phyloP scores from a whole-genome alignment of 2,329 filamentous ascomycete species.

The Periconia digitata region DNA sequence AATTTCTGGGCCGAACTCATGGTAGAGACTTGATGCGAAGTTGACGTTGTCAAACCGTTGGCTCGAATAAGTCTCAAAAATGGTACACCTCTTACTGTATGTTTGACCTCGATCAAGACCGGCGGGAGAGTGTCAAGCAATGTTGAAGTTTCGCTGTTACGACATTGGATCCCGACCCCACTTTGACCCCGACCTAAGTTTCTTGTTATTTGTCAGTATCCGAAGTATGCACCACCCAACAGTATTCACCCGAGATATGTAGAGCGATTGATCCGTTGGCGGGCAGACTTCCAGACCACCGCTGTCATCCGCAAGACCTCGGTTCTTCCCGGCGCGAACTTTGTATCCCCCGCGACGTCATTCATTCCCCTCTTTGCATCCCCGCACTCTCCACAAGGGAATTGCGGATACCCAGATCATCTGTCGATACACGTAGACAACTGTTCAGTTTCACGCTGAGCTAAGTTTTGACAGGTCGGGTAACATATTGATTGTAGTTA shows the following conservation, averaged over 20 bases:
- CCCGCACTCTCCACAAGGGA: constrained; percentile 1
- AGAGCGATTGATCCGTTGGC: neutral
- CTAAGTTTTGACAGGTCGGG: too few species aligned
- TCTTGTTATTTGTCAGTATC: constrained; percentile 4
- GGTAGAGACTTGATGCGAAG: neutral
- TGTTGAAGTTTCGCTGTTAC: constrained; percentile 1
- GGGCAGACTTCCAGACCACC: neutral
- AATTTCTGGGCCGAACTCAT: constrained; percentile 32
- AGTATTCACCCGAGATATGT: constrained; percentile 11
- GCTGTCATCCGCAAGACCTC: neutral
- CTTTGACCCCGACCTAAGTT: constrained; percentile 13
- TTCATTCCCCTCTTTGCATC: constrained; percentile 12
- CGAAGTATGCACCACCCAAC: constrained; percentile 3
- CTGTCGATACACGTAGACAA: neutral
- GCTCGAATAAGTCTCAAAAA: too few species aligned
- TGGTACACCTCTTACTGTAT: too few species aligned
- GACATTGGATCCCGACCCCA: constrained; percentile 19
- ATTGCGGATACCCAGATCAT: neutral
- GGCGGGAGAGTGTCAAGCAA: neutral
- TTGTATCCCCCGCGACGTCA: constrained; percentile 8
- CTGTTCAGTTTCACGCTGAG: too few species aligned
- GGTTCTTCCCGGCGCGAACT: constrained; percentile 8
- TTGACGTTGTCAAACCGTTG: too few species aligned
- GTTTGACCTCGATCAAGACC: too few species aligned
- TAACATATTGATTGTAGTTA: too few species aligned